These are phyloP conservation scores for Colletotrichum sidae DNA, from an alignment of 2,329 filamentous ascomycete species.

Conservation along the genomic window DNA sequence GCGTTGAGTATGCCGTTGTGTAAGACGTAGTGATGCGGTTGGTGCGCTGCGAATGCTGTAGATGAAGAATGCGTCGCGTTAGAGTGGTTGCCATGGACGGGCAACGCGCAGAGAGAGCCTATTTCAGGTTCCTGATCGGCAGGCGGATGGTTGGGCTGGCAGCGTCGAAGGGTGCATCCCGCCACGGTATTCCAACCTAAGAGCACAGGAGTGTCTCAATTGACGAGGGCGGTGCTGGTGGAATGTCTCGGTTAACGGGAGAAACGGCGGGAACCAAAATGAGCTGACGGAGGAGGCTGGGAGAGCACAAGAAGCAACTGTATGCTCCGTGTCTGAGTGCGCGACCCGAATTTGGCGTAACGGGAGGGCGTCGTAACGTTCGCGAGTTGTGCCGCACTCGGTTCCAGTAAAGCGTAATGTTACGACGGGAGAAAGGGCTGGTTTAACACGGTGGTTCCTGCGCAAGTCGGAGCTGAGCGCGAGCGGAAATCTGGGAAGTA, in stretches of 20 bases:
- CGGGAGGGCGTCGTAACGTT: background rate
- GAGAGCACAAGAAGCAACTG: background rate
- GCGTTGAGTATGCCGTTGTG: conserved; percentile 15
- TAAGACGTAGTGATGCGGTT: conserved; percentile 23
- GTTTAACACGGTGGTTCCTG: conserved; percentile 6
- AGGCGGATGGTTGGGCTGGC: conserved; percentile 13
- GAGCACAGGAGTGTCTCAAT: conserved; percentile 34
- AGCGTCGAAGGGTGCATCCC: background rate
- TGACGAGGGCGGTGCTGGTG: conserved; percentile 11
- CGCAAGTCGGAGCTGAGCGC: conserved; percentile 6
- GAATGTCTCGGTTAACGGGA: conserved; percentile 21
- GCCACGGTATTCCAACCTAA: conserved; percentile 10
- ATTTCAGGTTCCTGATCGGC: conserved; percentile 9
- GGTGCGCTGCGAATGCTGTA: conserved; percentile 8
- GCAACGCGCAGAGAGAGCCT: conserved; percentile 2
- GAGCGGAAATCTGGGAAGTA: background rate
- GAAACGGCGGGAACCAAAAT: conserved; percentile 1
- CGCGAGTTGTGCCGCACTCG: conserved; percentile 1
- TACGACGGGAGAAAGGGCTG: too few relatives aligned
- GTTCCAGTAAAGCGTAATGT: background rate
- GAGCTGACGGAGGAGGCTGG: conserved; percentile 16
- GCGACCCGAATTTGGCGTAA: conserved; percentile 2
- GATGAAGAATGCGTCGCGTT: conserved; percentile 9
- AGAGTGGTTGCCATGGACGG: conserved; percentile 13
- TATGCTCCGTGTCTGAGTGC: conserved; percentile 26